These are phyloP conservation scores for Naematelia encephala DNA, from an alignment of 768 basidiomycete species.

Conservation along the genomic window DNA sequence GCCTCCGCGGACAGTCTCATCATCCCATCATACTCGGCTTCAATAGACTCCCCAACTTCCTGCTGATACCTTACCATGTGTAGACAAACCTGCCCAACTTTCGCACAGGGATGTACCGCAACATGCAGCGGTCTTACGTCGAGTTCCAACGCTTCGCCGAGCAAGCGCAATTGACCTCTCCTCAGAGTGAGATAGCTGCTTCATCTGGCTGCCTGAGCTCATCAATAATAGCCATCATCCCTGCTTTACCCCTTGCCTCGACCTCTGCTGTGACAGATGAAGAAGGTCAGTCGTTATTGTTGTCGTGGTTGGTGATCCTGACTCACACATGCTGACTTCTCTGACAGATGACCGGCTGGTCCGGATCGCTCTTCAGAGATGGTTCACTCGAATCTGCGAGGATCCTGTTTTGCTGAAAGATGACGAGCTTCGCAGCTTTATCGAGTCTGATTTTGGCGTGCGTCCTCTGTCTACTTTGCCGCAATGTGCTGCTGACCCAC, in stretches of 20 bases:
- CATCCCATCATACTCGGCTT: no score
- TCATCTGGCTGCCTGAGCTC: not conserved
- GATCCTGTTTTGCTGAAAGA: slow-evolving; percentile 82
- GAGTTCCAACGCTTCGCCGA: slow-evolving; percentile 96
- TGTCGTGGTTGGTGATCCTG: not conserved
- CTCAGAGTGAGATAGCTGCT: slow-evolving; percentile 60
- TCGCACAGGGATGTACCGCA: slow-evolving; percentile 61
- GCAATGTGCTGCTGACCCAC: not conserved
- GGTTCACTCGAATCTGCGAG: slow-evolving; percentile 89
- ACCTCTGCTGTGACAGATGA: slow-evolving; percentile 97
- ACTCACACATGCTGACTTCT: slow-evolving; percentile 1
- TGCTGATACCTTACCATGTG: no score
- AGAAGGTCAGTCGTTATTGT: slow-evolving; percentile 57
- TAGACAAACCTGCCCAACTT: slow-evolving; percentile 94
- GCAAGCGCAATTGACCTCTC: slow-evolving; percentile 79
- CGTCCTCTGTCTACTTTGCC: slow-evolving; percentile 21
- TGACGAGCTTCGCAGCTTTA: slow-evolving; percentile 89
- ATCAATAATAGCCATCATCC: slow-evolving; percentile 63
- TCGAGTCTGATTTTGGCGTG: slow-evolving; percentile 93
- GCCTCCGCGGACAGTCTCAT: no score
- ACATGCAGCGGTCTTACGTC: slow-evolving; percentile 88
- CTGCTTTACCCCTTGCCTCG: slow-evolving; percentile 91
- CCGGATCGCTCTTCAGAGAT: slow-evolving; percentile 88
- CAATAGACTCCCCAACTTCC: no score
- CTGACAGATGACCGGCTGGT: slow-evolving; percentile 83